A percentile compares a stretch with the other conserved stretches of the same genome.
Evolutionary conservation across 148 eudicot genomes (phyloP).

Genomic region (Rhododendron williamsianum): DNA sequence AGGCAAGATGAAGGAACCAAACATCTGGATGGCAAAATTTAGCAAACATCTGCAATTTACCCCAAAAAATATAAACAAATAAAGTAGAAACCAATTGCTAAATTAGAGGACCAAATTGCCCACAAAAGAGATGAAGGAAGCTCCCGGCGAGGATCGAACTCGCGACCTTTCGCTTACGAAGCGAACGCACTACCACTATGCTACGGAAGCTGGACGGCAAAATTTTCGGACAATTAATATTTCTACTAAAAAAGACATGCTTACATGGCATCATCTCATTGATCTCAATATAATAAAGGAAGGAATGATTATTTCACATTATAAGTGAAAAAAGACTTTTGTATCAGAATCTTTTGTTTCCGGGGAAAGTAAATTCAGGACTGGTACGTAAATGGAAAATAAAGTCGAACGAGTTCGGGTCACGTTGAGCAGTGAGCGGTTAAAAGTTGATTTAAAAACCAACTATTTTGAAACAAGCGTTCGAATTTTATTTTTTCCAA

Average conservation of each 20-base stretch:
- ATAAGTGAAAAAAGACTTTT: neutral
- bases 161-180: conserved; percentile 4
- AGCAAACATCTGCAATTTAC: too few species aligned
- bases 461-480: neutral
- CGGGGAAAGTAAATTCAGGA: too few species aligned
- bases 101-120: too few species aligned
- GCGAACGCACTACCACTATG: conserved; percentile 6
- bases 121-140: neutral
- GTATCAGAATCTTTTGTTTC: neutral
- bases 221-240: neutral
- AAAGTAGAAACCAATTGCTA: neutral
- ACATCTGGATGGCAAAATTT: too few species aligned
- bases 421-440: neutral
- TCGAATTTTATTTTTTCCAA: neutral
- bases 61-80: too few species aligned
- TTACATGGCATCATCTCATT: too few species aligned
- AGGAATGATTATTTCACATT: neutral
- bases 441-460: neutral
- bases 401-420: too few species aligned
- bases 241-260: neutral
- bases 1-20: too few species aligned
- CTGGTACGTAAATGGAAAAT: too few species aligned
- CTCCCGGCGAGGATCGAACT: conserved; percentile 6
- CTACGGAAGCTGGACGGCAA: neutral
- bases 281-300: too few species aligned